Evolutionary conservation across 2,329 filamentous ascomycete species (phyloP).

Genomic region (Beauveria sp.): DNA sequence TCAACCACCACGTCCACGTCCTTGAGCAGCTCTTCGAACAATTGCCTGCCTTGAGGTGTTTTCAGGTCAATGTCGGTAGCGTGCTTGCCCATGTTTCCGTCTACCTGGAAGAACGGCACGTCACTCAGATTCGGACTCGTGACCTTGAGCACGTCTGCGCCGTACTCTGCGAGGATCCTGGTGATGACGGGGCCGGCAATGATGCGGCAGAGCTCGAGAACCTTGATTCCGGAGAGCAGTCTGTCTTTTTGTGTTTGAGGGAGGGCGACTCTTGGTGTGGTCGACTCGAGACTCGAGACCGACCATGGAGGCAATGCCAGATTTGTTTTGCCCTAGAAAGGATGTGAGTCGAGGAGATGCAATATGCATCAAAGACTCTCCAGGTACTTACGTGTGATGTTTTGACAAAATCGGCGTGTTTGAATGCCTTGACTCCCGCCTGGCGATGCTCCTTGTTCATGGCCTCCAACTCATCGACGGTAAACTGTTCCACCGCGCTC

Average conservation of each 20-base stretch:
- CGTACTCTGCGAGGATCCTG: conserved; percentile 65
- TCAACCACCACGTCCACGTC: conserved; percentile 60
- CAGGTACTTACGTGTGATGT: conserved; percentile 35
- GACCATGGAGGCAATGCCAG: conserved; percentile 37
- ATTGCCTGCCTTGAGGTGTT: conserved; percentile 39
- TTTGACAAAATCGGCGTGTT: conserved; percentile 49
- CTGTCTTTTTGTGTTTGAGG: conserved; percentile 17
- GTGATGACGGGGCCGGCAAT: conserved; percentile 70
- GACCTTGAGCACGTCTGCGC: conserved; percentile 66
- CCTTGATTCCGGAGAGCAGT: conserved; percentile 54
- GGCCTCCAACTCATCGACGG: conserved; percentile 47
- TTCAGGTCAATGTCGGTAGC: conserved; percentile 57
- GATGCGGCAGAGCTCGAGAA: conserved; percentile 67
- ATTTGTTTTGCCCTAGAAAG: conserved; percentile 37
- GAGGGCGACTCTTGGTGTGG: conserved; percentile 40
- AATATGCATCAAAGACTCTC: not conserved
- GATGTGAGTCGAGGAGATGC: conserved; percentile 16
- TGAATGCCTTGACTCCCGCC: conserved; percentile 53
- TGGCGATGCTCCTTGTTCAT: conserved; percentile 49
- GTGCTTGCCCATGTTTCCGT: conserved; percentile 66
- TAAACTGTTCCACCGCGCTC: conserved; percentile 46
- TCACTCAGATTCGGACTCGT: conserved; percentile 62
- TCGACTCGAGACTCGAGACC: conserved; percentile 41
- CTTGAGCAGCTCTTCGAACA: conserved; percentile 51
- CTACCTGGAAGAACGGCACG: conserved; percentile 65